Base-by-base conservation (phyloP, 2,329 filamentous ascomycete genomes). In the Calonectria ilicicola region DNA sequence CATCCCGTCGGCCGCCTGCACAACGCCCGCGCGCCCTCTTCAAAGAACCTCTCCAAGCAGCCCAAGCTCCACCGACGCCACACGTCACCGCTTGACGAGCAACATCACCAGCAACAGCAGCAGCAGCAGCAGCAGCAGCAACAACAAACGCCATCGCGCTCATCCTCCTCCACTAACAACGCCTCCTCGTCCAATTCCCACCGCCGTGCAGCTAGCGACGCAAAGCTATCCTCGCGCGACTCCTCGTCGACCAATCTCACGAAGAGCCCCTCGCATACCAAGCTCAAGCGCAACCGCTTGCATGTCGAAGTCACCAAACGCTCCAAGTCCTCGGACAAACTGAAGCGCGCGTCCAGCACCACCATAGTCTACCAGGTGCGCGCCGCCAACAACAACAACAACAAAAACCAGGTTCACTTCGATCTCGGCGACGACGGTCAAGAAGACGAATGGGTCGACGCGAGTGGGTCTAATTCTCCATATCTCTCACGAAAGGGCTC, bases 371-470 rank as follows among this genome's bases (percentile, higher is more conserved):
- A 84, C 77, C 87, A 86, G 76, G 79, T 84, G 74, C 86, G 84
- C 76, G 80, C 83, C 63, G 82, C 83, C 44, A 67, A 75, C 77
- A 67, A 76, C 44, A 67, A 75, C 77, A 67, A 76, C 78, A 89
- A 76, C 76, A 90, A 89, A 79, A 82, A 82, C 29, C 88, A 89
- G 74, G 91, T 93, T 38, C 91, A 92, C 79, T 93, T 93, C 77
- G 90, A 92, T 77, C 86, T 93, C 67, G 91, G 91, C 65, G 88
- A 85, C 76, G 84, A 85, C 75, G 86, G 81, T 27, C 79, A 76
- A 46, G 88, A 90, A 65, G 90, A 91, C 86, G 91, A 91, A 84
- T 93, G 91, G 91, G 90, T 93, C 49, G 91, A 93, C 82, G 91
- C 91, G 72, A 92, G 90, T 82, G 87, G 87, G 58, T 91, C 90